Evolutionary conservation across 2,329 filamentous ascomycete species (phyloP).

Genomic region (Aspergillus aculeatus): DNA sequence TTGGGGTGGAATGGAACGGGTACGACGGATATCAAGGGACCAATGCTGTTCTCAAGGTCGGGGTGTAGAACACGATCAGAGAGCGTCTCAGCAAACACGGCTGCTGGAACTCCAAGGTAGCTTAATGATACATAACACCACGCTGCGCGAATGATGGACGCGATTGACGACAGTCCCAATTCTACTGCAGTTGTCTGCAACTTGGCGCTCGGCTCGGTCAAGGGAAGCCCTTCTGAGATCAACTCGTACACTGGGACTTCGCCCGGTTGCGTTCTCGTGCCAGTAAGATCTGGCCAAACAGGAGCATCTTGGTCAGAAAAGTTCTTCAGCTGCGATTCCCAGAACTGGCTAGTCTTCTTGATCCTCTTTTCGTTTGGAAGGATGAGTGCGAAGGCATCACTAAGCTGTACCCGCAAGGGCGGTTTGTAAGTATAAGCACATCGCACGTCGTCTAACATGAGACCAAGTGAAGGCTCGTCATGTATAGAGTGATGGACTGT

Average conservation of each 20-base stretch:
- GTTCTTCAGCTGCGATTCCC: slow-evolving; percentile 24
- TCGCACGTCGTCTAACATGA: slow-evolving; percentile 28
- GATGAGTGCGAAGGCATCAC: slow-evolving; percentile 27
- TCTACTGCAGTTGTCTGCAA: slow-evolving; percentile 21
- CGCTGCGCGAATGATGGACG: slow-evolving; percentile 29
- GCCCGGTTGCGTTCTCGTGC: slow-evolving; percentile 17
- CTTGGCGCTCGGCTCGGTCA: slow-evolving; percentile 18
- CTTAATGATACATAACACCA: slow-evolving; percentile 29
- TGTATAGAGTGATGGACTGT: slow-evolving; percentile 38
- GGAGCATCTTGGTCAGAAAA: slow-evolving; percentile 24
- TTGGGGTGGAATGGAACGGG: slow-evolving; percentile 33
- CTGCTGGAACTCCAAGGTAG: slow-evolving; percentile 28
- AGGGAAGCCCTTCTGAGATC: slow-evolving; percentile 16
- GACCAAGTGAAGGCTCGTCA: slow-evolving; percentile 33
- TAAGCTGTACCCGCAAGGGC: slow-evolving; percentile 26
- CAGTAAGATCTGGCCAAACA: slow-evolving; percentile 30
- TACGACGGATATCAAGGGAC: slow-evolving; percentile 34
- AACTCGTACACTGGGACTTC: slow-evolving; percentile 16
- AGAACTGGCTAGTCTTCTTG: slow-evolving; percentile 23
- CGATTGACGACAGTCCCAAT: slow-evolving; percentile 30
- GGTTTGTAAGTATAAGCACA: slow-evolving; percentile 24
- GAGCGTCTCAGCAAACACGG: slow-evolving; percentile 34
- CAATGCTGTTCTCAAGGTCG: slow-evolving; percentile 28
- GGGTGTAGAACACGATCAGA: slow-evolving; percentile 32
- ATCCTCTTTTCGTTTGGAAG: slow-evolving; percentile 17